Conservation (phyloP, 148 eudicot genomes). For the Diospyros kaki region DNA sequence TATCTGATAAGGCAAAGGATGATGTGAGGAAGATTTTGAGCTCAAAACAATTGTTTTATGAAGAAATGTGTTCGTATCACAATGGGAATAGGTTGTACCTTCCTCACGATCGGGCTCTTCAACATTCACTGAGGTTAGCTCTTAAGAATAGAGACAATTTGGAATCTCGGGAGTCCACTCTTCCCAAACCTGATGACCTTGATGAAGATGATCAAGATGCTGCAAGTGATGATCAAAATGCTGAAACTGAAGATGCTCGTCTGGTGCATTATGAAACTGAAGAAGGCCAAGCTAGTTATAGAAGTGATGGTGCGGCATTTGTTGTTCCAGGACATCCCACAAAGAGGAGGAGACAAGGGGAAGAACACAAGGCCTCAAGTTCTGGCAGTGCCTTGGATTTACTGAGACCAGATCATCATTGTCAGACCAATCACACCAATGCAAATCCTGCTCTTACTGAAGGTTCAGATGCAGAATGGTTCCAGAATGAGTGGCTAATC, state of each 20-base stretch:
- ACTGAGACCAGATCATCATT: neutral
- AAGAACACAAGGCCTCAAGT: slow-evolving; percentile 31
- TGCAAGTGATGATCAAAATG: too few relatives aligned
- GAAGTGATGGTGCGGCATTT: slow-evolving; percentile 20
- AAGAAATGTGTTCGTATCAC: slow-evolving; percentile 83
- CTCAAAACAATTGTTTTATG: slow-evolving; percentile 68
- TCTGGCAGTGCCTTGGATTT: slow-evolving; percentile 29
- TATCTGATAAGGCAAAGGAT: slow-evolving; percentile 52
- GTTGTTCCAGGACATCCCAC: slow-evolving; percentile 25
- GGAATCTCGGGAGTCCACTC: slow-evolving; percentile 35
- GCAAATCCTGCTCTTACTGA: slow-evolving; percentile 28
- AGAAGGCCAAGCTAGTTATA: slow-evolving; percentile 26
- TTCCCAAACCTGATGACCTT: slow-evolving; percentile 30
- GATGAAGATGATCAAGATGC: slow-evolving; percentile 57
- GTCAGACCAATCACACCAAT: too few relatives aligned
- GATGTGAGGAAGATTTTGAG: slow-evolving; percentile 59
- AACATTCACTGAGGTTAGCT: slow-evolving; percentile 59
- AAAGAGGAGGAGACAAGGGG: slow-evolving; percentile 54
- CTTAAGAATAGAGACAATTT: slow-evolving; percentile 56
- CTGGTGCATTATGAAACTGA: slow-evolving; percentile 30
- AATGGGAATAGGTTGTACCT: slow-evolving; percentile 64
- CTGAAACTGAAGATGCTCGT: slow-evolving; percentile 39
- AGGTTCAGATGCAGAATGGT: slow-evolving; percentile 29
- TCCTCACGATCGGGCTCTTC: slow-evolving; percentile 77
- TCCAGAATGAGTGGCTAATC: slow-evolving; percentile 39